Base-by-base conservation (phyloP, 768 basidiomycete genomes). In the Pisolithus microcarpus region DNA sequence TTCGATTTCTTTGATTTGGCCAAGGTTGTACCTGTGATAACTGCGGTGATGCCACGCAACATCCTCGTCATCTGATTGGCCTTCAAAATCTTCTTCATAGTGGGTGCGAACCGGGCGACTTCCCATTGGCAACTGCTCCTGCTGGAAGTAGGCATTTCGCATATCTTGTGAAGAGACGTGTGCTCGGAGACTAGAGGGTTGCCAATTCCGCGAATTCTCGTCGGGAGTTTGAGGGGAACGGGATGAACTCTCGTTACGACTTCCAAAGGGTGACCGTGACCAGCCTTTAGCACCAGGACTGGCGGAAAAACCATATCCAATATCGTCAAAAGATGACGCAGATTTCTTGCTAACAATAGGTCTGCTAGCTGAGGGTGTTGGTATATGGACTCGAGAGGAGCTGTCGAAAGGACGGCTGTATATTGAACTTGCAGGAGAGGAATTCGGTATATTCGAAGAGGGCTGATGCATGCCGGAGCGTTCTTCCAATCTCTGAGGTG, bases 111-210 rank as follows among this genome's bases (percentile, higher is more conserved):
- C 64, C 10, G 51, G 56, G 4, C 59, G 57, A 28, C 55, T 7
- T 1, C 52, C 47, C 23, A 7, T 31, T 55, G 54, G 19, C 15
- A 39, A n/a, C 43, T 55, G 2, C 3, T 59, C 66, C 30, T 61
- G 57, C n/a, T 61, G 63, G 30, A 56, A 49, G 38, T 58, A 38
- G 40, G 37, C 47, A 30, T 59, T 52, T 0, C 62, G 60, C 58
- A 67, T 67, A 54, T 67, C 67, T 19, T 67, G 66, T 0, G 66
- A 56, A 7, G 65, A 67, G 16, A 57, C 56, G n/a, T 62, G 58
- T 9, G 49, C 57, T 11, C 58, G 56, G 23, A 67, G 57, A 8
- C 58, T 54, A 7, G 65, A 52, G 15, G 65, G 54, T 34, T 69
- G 66, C 66, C 67, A 67, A 38, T 65, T 66, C 1, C 62, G 64